Base-by-base conservation (phyloP, 73 alveolate species). In the Stentor roeselii region DNA sequence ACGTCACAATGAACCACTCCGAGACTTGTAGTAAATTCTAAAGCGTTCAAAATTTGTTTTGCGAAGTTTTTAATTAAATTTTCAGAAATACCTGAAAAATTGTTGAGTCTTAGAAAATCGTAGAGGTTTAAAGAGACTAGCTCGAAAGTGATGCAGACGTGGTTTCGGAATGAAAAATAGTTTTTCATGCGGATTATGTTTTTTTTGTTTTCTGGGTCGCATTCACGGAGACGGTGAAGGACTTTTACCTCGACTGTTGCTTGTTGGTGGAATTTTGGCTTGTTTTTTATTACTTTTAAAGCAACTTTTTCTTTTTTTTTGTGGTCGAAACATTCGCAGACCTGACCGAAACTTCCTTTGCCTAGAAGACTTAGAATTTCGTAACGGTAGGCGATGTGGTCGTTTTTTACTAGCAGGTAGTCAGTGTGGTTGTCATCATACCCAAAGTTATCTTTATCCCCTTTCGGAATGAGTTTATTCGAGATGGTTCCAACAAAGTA, bases 31-130 rank as follows among this genome's bases (percentile, higher is more conserved):
- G 83, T 61, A 78, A 76, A 88, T 27, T 82, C 60, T 3, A 90
- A 59, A 15, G 87, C 75, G 34, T 67, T 76, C 36, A 90, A 83
- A 3, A 90, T 42, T 74, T 90, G 90, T 3, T 84, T 61, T 11
- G 93, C 96, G 78, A 90, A 75, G 34, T 90, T 59, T 50, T 86
- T 83, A 15, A 86, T 86, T 30, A 60, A 39, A 34, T 34, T 11
- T 60, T 60, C 6, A 60, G 60, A 39, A 3, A 32, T 21, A 1
- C 88, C 86, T 59, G 39, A 11, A 59, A 78, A 78, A 75, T 36
- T 42, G 3, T 78, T 34, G 27, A 32, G 14, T 27, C 60, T 21
- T 21, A 78, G 85, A 31, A 78, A 78, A 14, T 78, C 37, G 58
- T 78, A 78, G 35, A 78, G 41, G 58, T 78, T 78, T 11, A 78